Evolutionary conservation across 768 basidiomycete genomes (phyloP).

Genomic region (Pholiota microspora): DNA sequence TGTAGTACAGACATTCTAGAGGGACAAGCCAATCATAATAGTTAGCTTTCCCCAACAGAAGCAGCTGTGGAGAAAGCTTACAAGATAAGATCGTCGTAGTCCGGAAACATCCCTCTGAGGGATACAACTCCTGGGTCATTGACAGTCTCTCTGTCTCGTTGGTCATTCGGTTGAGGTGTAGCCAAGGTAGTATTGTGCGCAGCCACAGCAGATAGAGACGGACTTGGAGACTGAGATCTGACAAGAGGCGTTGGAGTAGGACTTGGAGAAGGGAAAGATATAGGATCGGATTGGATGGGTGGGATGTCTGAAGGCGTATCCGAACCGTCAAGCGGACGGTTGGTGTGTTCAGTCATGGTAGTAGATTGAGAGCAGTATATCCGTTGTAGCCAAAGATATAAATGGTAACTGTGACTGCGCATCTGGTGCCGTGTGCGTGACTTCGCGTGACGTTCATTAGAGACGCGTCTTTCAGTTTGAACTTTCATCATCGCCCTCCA

Average conservation of each 20-base stretch:
- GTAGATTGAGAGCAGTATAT: not conserved
- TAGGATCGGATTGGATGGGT: not conserved
- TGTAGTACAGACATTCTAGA: constrained; percentile 67
- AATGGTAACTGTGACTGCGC: not conserved
- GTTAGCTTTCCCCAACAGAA: not conserved
- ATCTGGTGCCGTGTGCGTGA: constrained; percentile 12
- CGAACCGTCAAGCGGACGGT: not conserved
- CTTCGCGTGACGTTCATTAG: constrained; percentile 13
- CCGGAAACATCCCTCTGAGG: constrained; percentile 73
- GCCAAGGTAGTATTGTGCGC: not conserved
- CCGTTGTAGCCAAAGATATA: not conserved
- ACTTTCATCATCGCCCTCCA: not conserved
- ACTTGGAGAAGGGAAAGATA: not conserved
- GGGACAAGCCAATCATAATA: not conserved
- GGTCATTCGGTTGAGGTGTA: constrained; percentile 2
- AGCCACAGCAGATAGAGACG: not conserved
- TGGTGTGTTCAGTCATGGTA: not conserved
- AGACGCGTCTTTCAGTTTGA: constrained; percentile 7
- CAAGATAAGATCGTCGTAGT: constrained; percentile 75
- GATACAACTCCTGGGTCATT: constrained; percentile 49
- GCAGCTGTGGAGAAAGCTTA: constrained; percentile 28
- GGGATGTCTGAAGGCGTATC: not conserved
- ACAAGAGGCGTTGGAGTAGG: not conserved
- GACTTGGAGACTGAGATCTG: not conserved
- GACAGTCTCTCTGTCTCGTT: constrained; percentile 20